Percentiles rank a stretch among this genome's conserved stretches.
phyloP scores from a whole-genome alignment of 345 rosid genomes.

The Noccaea bulbosa region DNA sequence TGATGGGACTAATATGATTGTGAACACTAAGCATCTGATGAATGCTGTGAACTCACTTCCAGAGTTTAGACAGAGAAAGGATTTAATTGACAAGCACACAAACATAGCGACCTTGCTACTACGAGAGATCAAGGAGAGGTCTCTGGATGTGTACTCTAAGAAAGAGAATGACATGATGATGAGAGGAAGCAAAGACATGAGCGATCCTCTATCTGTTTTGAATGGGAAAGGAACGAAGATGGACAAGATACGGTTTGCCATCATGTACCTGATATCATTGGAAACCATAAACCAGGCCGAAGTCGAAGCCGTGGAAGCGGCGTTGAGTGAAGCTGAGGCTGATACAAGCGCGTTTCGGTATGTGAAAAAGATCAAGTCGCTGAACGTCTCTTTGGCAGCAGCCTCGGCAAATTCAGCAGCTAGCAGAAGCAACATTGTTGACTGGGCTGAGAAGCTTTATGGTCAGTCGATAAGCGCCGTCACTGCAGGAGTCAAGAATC shows the following conservation, averaged over 20 bases:
- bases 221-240: conserved; percentile 76
- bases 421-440: conserved; percentile 78
- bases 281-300: conserved; percentile 71
- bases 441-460: conserved; percentile 88
- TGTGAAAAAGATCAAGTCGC: conserved; percentile 81
- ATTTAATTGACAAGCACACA: conserved; percentile 83
- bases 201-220: conserved; percentile 63
- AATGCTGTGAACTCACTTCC: conserved; percentile 90
- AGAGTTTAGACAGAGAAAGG: conserved; percentile 77
- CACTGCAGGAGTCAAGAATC: conserved; percentile 86
- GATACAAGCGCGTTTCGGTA: conserved; percentile 75
- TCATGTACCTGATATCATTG: conserved; percentile 54
- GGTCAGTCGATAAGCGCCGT: conserved; percentile 85
- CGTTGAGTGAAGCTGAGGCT: conserved; percentile 71
- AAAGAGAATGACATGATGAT: conserved; percentile 79
- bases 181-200: conserved; percentile 67
- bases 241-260: conserved; percentile 83
- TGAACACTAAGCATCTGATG: conserved; percentile 86
- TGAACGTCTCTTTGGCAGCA: conserved; percentile 73
- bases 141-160: conserved; percentile 74
- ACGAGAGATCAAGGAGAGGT: conserved; percentile 84
- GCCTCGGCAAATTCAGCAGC: conserved; percentile 70
- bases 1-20: conserved; percentile 73
- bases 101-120: conserved; percentile 71
- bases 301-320: conserved; percentile 72